Percentiles rank a stretch among this genome's conserved stretches.
Conservation (phyloP, 1,284 basidiomycete genomes). For the Moesziomyces sp. region DNA sequence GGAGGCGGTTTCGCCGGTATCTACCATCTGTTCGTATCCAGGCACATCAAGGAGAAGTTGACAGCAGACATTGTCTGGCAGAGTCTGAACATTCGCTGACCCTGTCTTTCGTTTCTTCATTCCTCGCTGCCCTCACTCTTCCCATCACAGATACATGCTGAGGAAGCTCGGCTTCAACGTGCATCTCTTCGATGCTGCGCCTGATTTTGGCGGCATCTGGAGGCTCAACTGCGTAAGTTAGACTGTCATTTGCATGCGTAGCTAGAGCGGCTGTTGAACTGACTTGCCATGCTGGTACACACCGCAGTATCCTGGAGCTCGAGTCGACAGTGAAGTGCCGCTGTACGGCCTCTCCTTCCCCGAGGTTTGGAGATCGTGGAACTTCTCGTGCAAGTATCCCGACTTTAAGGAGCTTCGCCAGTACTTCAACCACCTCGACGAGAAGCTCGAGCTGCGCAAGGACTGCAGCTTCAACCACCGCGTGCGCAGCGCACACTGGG, state of each 20-base stretch:
- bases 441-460: slow-evolving; percentile 47
- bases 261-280: background rate
- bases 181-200: slow-evolving; percentile 45
- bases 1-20: slow-evolving; percentile 53
- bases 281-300: background rate
- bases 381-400: slow-evolving; percentile 50
- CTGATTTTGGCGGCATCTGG: slow-evolving; percentile 52
- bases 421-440: slow-evolving; percentile 52
- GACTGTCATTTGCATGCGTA: background rate
- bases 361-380: slow-evolving; percentile 47
- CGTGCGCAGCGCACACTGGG: slow-evolving; percentile 45
- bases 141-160: slow-evolving; percentile 12
- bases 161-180: slow-evolving; percentile 48
- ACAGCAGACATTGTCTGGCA: no score
- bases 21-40: slow-evolving; percentile 20
- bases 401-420: slow-evolving; percentile 50
- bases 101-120: background rate
- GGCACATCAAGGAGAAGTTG: no score
- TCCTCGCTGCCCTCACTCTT: background rate
- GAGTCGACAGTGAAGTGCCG: slow-evolving; percentile 51
- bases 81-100: no score
- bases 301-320: slow-evolving; percentile 41
- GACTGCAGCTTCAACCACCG: slow-evolving; percentile 52
- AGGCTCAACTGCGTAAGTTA: slow-evolving; percentile 41
- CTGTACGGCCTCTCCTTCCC: slow-evolving; percentile 50